These are phyloP conservation scores for Blepharisma undulans DNA, from an alignment of 169 alveolate species.

Conservation along the genomic window DNA sequence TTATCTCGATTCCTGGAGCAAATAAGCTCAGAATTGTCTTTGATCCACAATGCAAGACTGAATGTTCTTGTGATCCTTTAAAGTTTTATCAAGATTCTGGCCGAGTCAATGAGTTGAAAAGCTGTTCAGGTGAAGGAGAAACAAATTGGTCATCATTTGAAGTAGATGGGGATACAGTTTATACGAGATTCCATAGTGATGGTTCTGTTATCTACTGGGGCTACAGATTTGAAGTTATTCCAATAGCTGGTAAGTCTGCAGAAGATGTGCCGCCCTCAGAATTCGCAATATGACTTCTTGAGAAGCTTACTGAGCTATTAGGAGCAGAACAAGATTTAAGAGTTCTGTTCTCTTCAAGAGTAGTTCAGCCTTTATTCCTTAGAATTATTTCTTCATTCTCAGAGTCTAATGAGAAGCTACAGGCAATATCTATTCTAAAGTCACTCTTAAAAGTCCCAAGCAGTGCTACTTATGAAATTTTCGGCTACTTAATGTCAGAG, in stretches of 20 bases:
- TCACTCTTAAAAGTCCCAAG: not conserved
- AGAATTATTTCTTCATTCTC: not conserved
- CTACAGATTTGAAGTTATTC: slow-evolving; percentile 40
- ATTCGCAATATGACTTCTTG: not conserved
- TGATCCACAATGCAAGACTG: slow-evolving; percentile 36
- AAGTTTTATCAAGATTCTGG: slow-evolving; percentile 30
- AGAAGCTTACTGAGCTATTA: not conserved
- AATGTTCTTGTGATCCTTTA: slow-evolving; percentile 33
- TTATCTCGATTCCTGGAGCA: slow-evolving; percentile 41
- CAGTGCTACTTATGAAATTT: not conserved
- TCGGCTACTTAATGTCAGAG: not conserved
- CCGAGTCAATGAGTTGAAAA: slow-evolving; percentile 21
- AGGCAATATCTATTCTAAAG: not conserved
- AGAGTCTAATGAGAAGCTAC: not conserved
- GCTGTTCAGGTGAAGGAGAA: slow-evolving; percentile 27
- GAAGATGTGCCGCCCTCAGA: not conserved
- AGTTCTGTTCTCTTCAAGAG: not conserved
- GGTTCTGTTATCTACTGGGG: slow-evolving; percentile 42
- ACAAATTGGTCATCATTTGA: slow-evolving; percentile 19
- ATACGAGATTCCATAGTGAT: slow-evolving; percentile 32
- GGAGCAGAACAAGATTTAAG: not conserved
- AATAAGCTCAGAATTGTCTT: not conserved
- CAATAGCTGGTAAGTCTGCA: not conserved
- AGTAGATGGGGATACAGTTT: slow-evolving; percentile 22
- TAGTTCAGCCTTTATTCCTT: not conserved